phyloP scores from a whole-genome alignment of 2,329 filamentous ascomycete genomes.

The Chaetomiaceae sp. region DNA sequence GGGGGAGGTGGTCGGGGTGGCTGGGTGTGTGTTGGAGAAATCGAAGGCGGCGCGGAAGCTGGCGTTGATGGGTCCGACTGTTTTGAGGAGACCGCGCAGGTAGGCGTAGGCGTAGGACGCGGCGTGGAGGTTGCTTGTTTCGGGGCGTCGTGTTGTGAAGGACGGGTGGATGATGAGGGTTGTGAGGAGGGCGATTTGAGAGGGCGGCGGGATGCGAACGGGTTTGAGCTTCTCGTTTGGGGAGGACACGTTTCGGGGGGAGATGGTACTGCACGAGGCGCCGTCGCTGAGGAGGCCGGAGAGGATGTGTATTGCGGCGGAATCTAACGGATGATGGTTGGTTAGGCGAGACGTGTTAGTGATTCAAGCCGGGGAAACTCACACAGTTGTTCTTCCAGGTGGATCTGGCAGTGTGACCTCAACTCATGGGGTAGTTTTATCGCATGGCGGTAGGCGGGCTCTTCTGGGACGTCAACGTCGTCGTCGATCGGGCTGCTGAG shows the following conservation, averaged over 20 bases:
- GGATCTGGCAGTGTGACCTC: conserved; percentile 62
- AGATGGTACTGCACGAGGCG: conserved; percentile 31
- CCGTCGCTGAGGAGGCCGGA: conserved; percentile 57
- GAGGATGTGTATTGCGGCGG: conserved; percentile 59
- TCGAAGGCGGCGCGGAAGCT: conserved; percentile 66
- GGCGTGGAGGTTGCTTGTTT: conserved; percentile 55
- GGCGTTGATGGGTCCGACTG: conserved; percentile 66
- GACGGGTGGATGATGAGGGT: conserved; percentile 79
- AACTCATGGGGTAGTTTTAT: conserved; percentile 58
- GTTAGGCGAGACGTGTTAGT: neutral
- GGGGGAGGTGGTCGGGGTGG: neutral
- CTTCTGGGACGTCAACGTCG: neutral
- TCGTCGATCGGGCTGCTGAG: conserved; percentile 19
- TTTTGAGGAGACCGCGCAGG: conserved; percentile 59
- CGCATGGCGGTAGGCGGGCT: conserved; percentile 46
- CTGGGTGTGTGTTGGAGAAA: conserved; percentile 47
- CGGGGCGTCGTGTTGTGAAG: conserved; percentile 67
- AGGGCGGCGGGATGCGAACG: conserved; percentile 62
- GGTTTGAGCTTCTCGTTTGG: conserved; percentile 31
- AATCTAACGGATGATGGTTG: conserved; percentile 35
- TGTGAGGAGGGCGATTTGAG: conserved; percentile 70
- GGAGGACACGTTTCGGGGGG: neutral
- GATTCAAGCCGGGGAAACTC: neutral
- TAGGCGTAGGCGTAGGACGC: conserved; percentile 64
- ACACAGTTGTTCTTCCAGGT: conserved; percentile 66